Percentiles rank a stretch among this genome's conserved stretches.
Evolutionary conservation across 371 early-diverging fungal species (phyloP).

Genomic region (Saksenaea oblongispora): DNA sequence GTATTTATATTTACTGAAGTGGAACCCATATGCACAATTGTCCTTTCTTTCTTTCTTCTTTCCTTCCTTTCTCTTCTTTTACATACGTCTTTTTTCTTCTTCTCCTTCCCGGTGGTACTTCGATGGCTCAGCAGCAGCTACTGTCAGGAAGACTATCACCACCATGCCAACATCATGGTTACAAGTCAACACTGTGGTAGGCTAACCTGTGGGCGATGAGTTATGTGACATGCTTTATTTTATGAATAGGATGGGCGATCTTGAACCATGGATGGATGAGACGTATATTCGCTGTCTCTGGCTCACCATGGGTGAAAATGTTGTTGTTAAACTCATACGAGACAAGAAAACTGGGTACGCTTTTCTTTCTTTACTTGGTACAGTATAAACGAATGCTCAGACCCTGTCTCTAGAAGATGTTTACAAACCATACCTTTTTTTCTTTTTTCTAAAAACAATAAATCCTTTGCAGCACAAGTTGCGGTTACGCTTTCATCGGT

Average conservation of each 20-base stretch:
- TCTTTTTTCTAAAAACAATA: not conserved
- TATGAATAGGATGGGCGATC: conserved; percentile 71
- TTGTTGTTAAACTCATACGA: conserved; percentile 19
- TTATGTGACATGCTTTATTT: not conserved
- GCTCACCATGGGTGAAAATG: conserved; percentile 64
- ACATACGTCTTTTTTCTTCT: not conserved
- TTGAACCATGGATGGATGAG: conserved; percentile 85
- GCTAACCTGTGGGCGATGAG: not conserved
- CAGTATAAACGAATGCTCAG: not conserved
- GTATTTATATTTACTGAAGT: not conserved
- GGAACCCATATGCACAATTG: not conserved
- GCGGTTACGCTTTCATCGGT: conserved; percentile 82
- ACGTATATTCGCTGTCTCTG: conserved; percentile 66
- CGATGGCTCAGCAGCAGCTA: not conserved
- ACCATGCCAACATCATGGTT: not conserved
- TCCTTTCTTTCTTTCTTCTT: conserved; percentile 1
- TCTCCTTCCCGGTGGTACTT: not conserved
- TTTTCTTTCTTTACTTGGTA: not conserved
- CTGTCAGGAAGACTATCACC: not conserved
- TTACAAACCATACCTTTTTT: not conserved
- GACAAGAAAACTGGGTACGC: conserved; percentile 6
- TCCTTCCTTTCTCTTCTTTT: not conserved
- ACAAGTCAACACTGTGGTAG: not conserved
- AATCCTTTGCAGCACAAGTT: conserved; percentile 42
- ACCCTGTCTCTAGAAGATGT: not conserved